phyloP scores from a whole-genome alignment of 208 protist genomes.

The Herpetomonas samuelpessoai region DNA sequence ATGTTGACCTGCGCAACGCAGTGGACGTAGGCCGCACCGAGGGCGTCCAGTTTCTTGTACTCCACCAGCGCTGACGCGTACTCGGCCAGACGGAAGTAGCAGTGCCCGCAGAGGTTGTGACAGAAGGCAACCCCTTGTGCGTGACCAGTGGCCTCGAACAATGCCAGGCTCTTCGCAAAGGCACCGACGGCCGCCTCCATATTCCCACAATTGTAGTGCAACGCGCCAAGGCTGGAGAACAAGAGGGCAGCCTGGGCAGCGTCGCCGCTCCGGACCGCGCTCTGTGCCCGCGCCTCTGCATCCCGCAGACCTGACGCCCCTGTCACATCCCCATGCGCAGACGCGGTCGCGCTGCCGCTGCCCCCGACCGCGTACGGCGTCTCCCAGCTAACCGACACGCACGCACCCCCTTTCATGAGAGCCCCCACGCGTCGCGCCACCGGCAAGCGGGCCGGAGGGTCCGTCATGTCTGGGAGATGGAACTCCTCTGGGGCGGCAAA shows the following conservation, averaged over 20 bases:
- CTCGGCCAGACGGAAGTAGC: conserved; percentile 60
- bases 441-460: conserved; percentile 55
- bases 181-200: conserved; percentile 49
- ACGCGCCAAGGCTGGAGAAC: conserved; percentile 45
- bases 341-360: not conserved
- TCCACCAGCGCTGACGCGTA: conserved; percentile 78
- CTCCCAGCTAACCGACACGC: conserved; percentile 49
- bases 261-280: conserved; percentile 52
- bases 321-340: conserved; percentile 9
- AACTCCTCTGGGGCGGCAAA: conserved; percentile 74
- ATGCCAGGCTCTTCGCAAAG: conserved; percentile 49
- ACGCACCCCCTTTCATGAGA: conserved; percentile 67
- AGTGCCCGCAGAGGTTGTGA: conserved; percentile 86
- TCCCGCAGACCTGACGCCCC: conserved; percentile 56
- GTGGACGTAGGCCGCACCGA: conserved; percentile 69
- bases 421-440: conserved; percentile 60
- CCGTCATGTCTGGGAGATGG: conserved; percentile 56
- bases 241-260: conserved; percentile 46
- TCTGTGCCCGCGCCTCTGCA: conserved; percentile 55
- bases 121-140: conserved; percentile 64
- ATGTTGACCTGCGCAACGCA: conserved; percentile 88
- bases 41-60: conserved; percentile 81
- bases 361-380: conserved; percentile 1
- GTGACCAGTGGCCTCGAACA: conserved; percentile 57
- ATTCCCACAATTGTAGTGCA: conserved; percentile 88